Conservation (phyloP, 768 basidiomycete species). For the Cubamyces lactineus region DNA sequence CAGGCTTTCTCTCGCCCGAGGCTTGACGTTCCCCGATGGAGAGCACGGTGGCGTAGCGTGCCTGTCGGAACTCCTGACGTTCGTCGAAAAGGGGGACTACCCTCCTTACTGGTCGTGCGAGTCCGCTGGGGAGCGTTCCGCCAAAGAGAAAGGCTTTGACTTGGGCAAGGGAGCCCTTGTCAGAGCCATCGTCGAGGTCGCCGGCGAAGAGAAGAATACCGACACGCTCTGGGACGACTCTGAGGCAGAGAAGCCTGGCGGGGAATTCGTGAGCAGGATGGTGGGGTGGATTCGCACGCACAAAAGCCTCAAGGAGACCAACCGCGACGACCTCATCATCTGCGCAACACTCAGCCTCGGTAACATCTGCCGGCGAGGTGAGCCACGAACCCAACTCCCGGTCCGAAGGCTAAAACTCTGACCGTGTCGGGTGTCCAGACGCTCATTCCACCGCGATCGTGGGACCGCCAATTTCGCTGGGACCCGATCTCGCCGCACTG, state of each 20-base stretch:
- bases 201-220: conserved; percentile 79
- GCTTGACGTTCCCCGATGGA: conserved; percentile 54
- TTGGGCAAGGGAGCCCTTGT: conserved; percentile 86
- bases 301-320: conserved; percentile 41
- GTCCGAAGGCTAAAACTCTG: conserved; percentile 16
- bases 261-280: conserved; percentile 72
- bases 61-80: conserved; percentile 65
- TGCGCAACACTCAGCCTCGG: conserved; percentile 84
- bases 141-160: conserved; percentile 73
- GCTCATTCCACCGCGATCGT: conserved; percentile 59
- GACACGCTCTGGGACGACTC: conserved; percentile 78
- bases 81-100: conserved; percentile 74
- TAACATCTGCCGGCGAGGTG: conserved; percentile 80
- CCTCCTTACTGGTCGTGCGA: conserved; percentile 61
- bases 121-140: conserved; percentile 50
- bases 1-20: conserved; percentile 70
- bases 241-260: conserved; percentile 60
- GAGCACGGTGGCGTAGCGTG: conserved; percentile 61
- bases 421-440: conserved; percentile 43
- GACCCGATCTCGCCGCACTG: conserved; percentile 63
- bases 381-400: conserved; percentile 19
- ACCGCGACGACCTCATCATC: conserved; percentile 76
- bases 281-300: conserved; percentile 73
- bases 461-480: conserved; percentile 55
- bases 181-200: conserved; percentile 83